phyloP scores from a whole-genome alignment of 148 eudicot species.

The Camellia granthamiana region DNA sequence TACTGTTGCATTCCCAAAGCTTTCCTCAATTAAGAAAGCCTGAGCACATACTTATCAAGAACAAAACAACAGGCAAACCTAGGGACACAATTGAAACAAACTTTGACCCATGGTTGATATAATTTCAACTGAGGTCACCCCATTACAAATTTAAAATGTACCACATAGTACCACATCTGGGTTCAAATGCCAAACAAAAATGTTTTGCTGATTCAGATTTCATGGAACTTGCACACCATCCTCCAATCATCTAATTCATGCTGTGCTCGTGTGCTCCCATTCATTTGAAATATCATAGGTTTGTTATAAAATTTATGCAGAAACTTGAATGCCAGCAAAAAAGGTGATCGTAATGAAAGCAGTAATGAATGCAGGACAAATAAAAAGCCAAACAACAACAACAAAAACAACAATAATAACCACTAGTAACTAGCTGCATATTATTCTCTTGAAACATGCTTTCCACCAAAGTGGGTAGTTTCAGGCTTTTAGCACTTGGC shows the following conservation, averaged over 20 bases:
- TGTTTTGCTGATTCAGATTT: conserved; percentile 1
- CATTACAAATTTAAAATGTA: neutral
- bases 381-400: neutral
- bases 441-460: neutral
- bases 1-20: neutral
- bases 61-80: neutral
- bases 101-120: neutral
- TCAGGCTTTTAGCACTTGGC: neutral
- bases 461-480: neutral
- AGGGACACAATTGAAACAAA: neutral
- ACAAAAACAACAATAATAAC: neutral
- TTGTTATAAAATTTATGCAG: neutral
- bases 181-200: neutral
- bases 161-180: neutral
- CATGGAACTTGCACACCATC: neutral
- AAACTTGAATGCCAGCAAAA: conserved; percentile 2
- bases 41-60: no score
- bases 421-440: neutral
- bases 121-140: neutral
- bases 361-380: neutral
- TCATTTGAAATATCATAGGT: neutral
- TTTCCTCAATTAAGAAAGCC: neutral
- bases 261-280: neutral
- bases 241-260: neutral
- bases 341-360: neutral